phyloP scores from a whole-genome alignment of 805 yeast genomes.

The Ogataea pilisensis region DNA sequence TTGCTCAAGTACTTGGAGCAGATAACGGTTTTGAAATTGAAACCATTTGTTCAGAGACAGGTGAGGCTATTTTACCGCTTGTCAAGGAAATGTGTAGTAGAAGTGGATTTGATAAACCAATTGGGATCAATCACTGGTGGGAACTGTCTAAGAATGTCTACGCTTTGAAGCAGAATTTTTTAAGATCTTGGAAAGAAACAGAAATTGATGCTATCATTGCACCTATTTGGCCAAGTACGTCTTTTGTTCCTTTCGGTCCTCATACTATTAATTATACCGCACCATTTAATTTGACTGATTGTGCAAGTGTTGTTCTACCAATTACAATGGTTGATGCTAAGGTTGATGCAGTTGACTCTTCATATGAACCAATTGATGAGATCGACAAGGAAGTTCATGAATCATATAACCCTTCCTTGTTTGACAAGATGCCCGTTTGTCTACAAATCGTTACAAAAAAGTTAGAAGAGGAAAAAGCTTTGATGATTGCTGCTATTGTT shows the following conservation, averaged over 20 bases:
- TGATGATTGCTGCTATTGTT: slow-evolving; percentile 10
- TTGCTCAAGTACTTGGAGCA: slow-evolving; percentile 36
- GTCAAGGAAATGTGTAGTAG: slow-evolving; percentile 4
- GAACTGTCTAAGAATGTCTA: slow-evolving; percentile 33
- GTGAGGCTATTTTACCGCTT: slow-evolving; percentile 20
- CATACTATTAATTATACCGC: slow-evolving; percentile 45
- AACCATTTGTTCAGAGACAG: slow-evolving; percentile 16
- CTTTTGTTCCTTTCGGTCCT: slow-evolving; percentile 29
- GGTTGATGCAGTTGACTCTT: slow-evolving; percentile 32
- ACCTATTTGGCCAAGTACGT: slow-evolving; percentile 40
- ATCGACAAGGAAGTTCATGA: slow-evolving; percentile 42
- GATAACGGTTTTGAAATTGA: slow-evolving; percentile 36
- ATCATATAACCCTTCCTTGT: slow-evolving; percentile 42
- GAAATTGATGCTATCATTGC: slow-evolving; percentile 41
- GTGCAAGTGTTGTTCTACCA: slow-evolving; percentile 49
- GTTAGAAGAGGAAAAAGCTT: slow-evolving; percentile 56
- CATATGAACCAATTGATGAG: slow-evolving; percentile 32
- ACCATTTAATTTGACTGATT: slow-evolving; percentile 49
- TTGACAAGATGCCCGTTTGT: slow-evolving; percentile 59
- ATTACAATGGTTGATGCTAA: slow-evolving; percentile 49
- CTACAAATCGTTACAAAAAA: slow-evolving; percentile 60
- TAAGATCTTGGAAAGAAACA: slow-evolving; percentile 30
- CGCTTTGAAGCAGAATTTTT: slow-evolving; percentile 30
- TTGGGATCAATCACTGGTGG: slow-evolving; percentile 36
- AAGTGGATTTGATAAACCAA: slow-evolving; percentile 1